Percentiles rank a stretch among this genome's conserved stretches.
These are phyloP conservation scores for Dinochytrium kinnereticum DNA, from an alignment of 371 early-diverging fungal species.

Conservation along the genomic window DNA sequence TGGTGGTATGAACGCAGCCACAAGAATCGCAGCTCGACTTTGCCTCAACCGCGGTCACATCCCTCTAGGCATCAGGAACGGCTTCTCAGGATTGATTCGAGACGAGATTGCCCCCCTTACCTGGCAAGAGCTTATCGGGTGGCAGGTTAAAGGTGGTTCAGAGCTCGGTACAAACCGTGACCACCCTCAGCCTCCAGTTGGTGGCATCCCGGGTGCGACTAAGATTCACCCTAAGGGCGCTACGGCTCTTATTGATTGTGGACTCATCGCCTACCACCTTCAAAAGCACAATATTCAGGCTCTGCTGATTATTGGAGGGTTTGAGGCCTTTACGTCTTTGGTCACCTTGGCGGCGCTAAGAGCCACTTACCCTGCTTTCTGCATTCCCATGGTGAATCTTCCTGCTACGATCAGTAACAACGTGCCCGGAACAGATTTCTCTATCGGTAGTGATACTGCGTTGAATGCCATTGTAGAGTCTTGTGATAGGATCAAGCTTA, in stretches of 20 bases:
- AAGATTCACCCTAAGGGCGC: conserved; percentile 52
- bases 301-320: conserved; percentile 94
- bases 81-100: conserved; percentile 92
- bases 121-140: conserved; percentile 89
- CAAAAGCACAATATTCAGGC: conserved; percentile 89
- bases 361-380: conserved; percentile 77
- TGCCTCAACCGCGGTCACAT: conserved; percentile 85
- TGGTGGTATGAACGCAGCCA: conserved; percentile 98
- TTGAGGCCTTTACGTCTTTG: conserved; percentile 88
- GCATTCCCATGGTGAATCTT: conserved; percentile 92
- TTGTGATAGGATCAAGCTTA: conserved; percentile 94
- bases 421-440: conserved; percentile 97
- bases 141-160: conserved; percentile 93
- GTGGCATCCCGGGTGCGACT: conserved; percentile 18
- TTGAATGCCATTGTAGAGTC: conserved; percentile 94
- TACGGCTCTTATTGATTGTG: conserved; percentile 65
- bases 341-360: conserved; percentile 76
- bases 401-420: conserved; percentile 99
- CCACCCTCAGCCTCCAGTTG: conserved; percentile 65
- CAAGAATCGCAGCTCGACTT: conserved; percentile 87
- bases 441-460: conserved; percentile 97
- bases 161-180: conserved; percentile 94
- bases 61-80: conserved; percentile 88
- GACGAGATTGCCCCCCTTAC: conserved; percentile 75
- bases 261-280: conserved; percentile 88